These are phyloP conservation scores for Lunasporangiospora selenospora DNA, from an alignment of 192 early-diverging fungal genomes.

Conservation along the genomic window DNA sequence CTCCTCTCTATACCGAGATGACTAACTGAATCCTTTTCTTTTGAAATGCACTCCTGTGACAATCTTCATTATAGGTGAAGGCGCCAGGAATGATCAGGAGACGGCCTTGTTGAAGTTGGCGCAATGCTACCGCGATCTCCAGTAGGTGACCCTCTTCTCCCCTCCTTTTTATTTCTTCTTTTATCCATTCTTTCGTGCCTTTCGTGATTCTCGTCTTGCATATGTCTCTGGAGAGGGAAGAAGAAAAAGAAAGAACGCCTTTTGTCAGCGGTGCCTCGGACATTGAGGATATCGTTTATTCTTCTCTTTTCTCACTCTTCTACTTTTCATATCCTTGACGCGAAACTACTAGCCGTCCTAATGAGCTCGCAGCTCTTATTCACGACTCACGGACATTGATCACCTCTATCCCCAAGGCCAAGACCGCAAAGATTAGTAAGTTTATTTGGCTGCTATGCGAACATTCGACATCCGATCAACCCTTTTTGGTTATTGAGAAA, in stretches of 20 bases:
- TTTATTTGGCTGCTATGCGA: neutral
- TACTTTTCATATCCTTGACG: neutral
- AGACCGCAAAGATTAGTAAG: slow-evolving; percentile 93
- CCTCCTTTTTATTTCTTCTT: neutral
- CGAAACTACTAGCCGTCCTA: slow-evolving; percentile 69
- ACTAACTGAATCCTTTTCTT: slow-evolving; percentile 10
- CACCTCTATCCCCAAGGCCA: slow-evolving; percentile 89
- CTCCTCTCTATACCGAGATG: neutral
- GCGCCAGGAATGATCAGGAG: slow-evolving; percentile 70
- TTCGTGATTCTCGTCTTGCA: too few relatives aligned
- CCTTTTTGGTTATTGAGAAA: neutral
- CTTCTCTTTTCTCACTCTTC: neutral
- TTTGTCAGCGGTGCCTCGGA: too few relatives aligned
- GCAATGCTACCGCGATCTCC: slow-evolving; percentile 71
- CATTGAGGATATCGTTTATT: too few relatives aligned
- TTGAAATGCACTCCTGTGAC: neutral
- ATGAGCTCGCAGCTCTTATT: slow-evolving; percentile 83
- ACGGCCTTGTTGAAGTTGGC: slow-evolving; percentile 74
- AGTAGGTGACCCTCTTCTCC: slow-evolving; percentile 48
- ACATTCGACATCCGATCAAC: neutral
- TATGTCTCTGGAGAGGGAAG: too few relatives aligned
- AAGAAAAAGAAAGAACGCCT: too few relatives aligned
- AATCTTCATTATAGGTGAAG: too few relatives aligned
- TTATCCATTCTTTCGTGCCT: neutral
- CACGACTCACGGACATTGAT: slow-evolving; percentile 82